Evolutionary conservation across 2,329 filamentous ascomycete species (phyloP), one percentile per base, ranked within the genome.

Genomic region (Ceratocystis ficicola): DNA sequence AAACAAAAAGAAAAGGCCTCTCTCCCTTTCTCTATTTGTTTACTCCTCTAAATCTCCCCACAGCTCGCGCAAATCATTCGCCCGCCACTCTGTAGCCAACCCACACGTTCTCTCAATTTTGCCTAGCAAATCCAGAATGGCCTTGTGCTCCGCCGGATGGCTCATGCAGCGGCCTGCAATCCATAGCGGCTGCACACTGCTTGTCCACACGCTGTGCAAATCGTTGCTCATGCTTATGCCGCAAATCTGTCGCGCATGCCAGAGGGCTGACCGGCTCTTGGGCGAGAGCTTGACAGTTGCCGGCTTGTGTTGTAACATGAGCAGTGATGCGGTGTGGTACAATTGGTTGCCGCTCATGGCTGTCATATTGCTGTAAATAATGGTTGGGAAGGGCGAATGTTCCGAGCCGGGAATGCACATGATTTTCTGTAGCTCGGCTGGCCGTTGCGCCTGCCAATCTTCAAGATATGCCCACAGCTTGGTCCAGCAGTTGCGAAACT

Each of bases 271-370:
- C 30, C 70, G 69, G 3, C 73, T 70, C 41, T 80, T 65, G 70
- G 78, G 63, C 66, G 73, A 69, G 73, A 80, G 71, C 74, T 78
- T 46, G 70, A 73, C 69, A 2, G 66, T 76, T 2, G 71, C 69
- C 1, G 79, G 78, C 64, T 75, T 77, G 28, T 77, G 76, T 63
- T 80, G 77, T 0, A 83, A 73, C 70, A 83, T 75, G 4, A 83
- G 70, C 2, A 83, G 76, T 36, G 78, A 79, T 0, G 79, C 76
- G 0, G 81, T 81, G 69, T 83, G 81, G 62, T 82, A 80, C 0
- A 82, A 73, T 65, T 83, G 81, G 66, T 81, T 83, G 0, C 78
- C 78, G 0, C 79, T 81, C 32, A 82, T 81, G 25, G 79, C 80
- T 1, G 79, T 77, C 68, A 77, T 77, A 57, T 79, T 79, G 20